Percentiles rank a stretch among this genome's conserved stretches.
These are phyloP conservation scores for Gastrolobium bilobum DNA, from an alignment of 306 rosid genomes.

Conservation along the genomic window DNA sequence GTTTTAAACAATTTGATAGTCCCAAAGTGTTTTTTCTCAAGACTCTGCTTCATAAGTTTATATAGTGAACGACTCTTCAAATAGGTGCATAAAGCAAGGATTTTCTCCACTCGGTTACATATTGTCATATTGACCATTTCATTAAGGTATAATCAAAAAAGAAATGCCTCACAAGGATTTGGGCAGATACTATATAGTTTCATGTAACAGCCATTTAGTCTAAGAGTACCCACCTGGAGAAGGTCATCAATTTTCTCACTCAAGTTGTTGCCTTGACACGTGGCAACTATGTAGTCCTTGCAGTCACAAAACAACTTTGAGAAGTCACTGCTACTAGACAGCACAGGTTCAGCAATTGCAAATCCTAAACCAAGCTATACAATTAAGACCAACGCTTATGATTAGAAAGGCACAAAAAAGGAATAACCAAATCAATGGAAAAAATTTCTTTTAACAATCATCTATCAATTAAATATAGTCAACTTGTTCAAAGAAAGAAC, in stretches of 20 bases:
- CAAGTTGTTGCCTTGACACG: slow-evolving; percentile 69
- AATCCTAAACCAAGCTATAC: slow-evolving; percentile 91
- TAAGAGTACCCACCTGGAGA: slow-evolving; percentile 71
- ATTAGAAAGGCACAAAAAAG: slow-evolving; percentile 54
- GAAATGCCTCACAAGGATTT: slow-evolving; percentile 18
- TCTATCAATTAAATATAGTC: slow-evolving; percentile 9
- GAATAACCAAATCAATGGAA: not conserved
- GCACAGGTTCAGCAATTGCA: slow-evolving; percentile 72
- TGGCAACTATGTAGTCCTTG: slow-evolving; percentile 75
- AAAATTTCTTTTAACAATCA: not conserved
- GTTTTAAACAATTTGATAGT: slow-evolving; percentile 1
- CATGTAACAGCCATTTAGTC: slow-evolving; percentile 33
- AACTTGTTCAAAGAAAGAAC: slow-evolving; percentile 17
- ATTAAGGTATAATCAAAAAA: slow-evolving; percentile 17
- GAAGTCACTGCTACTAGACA: slow-evolving; percentile 69
- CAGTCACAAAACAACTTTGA: slow-evolving; percentile 88
- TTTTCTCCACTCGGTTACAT: slow-evolving; percentile 20
- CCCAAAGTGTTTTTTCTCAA: not conserved
- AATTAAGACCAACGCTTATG: slow-evolving; percentile 50
- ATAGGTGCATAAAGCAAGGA: slow-evolving; percentile 12
- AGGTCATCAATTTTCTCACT: slow-evolving; percentile 82
- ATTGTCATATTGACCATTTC: slow-evolving; percentile 26
- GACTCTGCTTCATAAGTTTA: not conserved
- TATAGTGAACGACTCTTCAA: slow-evolving; percentile 12
- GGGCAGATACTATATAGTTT: slow-evolving; percentile 11